These are phyloP conservation scores for Hapsidospora chrysogenum DNA, from an alignment of 495 filamentous ascomycete species.

Conservation along the genomic window DNA sequence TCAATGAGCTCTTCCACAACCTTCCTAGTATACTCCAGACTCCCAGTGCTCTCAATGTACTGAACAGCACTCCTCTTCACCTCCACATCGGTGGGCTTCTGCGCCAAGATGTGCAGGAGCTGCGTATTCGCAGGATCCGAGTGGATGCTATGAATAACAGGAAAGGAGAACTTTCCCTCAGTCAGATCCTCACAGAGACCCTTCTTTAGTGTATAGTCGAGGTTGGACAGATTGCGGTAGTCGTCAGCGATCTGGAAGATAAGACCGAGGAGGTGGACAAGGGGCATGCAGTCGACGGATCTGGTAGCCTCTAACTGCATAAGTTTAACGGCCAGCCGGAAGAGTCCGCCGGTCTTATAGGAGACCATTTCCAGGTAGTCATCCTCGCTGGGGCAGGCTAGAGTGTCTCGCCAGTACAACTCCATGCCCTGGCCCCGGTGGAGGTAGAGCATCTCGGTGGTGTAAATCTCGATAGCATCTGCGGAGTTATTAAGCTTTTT, in stretches of 20 bases:
- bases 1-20: too few species aligned
- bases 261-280: constrained; percentile 67
- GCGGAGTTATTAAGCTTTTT: constrained; percentile 42
- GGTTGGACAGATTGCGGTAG: constrained; percentile 51
- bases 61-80: too few species aligned
- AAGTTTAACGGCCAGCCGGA: constrained; percentile 64
- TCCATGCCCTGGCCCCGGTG: constrained; percentile 83
- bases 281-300: constrained; percentile 21
- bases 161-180: constrained; percentile 39
- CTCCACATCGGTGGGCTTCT: too few species aligned
- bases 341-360: constrained; percentile 78
- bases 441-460: constrained; percentile 63
- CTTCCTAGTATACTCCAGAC: too few species aligned
- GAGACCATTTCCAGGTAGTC: constrained; percentile 88
- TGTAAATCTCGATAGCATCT: constrained; percentile 58
- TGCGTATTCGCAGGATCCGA: too few species aligned
- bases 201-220: constrained; percentile 27
- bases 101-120: too few species aligned
- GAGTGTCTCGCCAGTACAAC: constrained; percentile 69
- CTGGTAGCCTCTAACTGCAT: constrained; percentile 68
- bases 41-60: too few species aligned
- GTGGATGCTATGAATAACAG: constrained; percentile 17
- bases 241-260: constrained; percentile 85
- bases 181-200: constrained; percentile 40
- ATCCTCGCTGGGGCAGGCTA: constrained; percentile 66